A percentile compares a stretch with the other conserved stretches of the same genome.
These are phyloP conservation scores for Aspergillus egyptiacus DNA, from an alignment of 495 filamentous ascomycete genomes.

Conservation along the genomic window DNA sequence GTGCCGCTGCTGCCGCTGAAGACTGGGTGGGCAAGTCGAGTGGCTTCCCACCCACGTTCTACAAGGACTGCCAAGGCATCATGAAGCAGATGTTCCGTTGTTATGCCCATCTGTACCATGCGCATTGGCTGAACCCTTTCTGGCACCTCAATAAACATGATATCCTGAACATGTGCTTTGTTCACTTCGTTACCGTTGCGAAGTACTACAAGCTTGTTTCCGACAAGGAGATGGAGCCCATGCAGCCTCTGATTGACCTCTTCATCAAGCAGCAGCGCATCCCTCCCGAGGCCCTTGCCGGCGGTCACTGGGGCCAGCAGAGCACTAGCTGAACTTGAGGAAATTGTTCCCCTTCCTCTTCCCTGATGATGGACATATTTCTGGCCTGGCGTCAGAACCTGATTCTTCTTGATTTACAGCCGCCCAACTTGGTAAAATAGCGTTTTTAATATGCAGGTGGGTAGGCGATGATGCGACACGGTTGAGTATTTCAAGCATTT, in stretches of 20 bases:
- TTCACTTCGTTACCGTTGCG: conserved; percentile 84
- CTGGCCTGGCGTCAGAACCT: conserved; percentile 37
- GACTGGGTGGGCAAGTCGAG: conserved; percentile 84
- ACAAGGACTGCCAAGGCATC: conserved; percentile 80
- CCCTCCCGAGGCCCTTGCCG: conserved; percentile 56
- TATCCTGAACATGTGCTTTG: conserved; percentile 91
- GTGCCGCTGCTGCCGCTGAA: conserved; percentile 37
- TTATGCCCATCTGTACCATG: conserved; percentile 86
- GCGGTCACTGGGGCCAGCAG: conserved; percentile 45
- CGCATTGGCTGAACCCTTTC: conserved; percentile 74
- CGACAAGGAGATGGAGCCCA: conserved; percentile 82
- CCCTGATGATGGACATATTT: conserved; percentile 28
- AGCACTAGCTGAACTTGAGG: conserved; percentile 31
- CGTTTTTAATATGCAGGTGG: conserved; percentile 4
- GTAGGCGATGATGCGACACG: conserved; percentile 25
- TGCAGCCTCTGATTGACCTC: conserved; percentile 86
- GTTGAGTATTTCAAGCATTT: conserved; percentile 34
- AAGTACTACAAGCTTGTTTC: conserved; percentile 76
- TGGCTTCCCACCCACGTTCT: conserved; percentile 81
- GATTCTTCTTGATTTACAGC: conserved; percentile 8
- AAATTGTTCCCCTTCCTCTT: conserved; percentile 15
- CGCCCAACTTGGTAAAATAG: too few species aligned
- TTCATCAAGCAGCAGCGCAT: conserved; percentile 82
- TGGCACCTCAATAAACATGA: conserved; percentile 79
- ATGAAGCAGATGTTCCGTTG: conserved; percentile 97